These are phyloP conservation scores for Penicillium sp. DNA, from an alignment of 2,329 filamentous ascomycete species.

Conservation along the genomic window DNA sequence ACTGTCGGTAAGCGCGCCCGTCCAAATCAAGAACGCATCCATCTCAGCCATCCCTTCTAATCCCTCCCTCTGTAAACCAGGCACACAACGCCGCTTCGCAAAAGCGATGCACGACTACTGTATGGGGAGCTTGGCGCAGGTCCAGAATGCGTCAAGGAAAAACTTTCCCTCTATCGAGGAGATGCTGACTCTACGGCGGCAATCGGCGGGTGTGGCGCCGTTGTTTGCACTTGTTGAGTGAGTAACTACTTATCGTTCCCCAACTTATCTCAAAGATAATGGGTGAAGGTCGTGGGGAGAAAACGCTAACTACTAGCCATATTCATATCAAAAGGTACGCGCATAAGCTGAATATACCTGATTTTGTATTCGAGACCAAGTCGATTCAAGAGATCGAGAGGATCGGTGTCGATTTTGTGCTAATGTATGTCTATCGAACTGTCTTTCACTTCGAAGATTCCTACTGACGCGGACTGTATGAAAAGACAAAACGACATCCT, in stretches of 20 bases:
- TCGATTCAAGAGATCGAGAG: constrained; percentile 27
- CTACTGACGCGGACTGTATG: not conserved
- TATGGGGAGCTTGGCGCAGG: constrained; percentile 24
- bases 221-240: constrained; percentile 32
- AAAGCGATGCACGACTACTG: constrained; percentile 25
- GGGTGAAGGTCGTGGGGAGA: not conserved
- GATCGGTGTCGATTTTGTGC: constrained; percentile 25
- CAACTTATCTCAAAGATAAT: not conserved
- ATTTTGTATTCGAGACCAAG: constrained; percentile 24
- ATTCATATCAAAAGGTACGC: constrained; percentile 19
- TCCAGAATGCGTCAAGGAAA: constrained; percentile 19
- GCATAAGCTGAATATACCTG: constrained; percentile 25
- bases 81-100: constrained; percentile 21
- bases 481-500: constrained; percentile 32
- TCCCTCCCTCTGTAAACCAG: not conserved
- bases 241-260: not conserved
- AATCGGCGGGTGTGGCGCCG: constrained; percentile 27
- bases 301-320: too few species aligned
- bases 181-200: constrained; percentile 24
- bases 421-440: constrained; percentile 19
- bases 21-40: not conserved
- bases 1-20: constrained; percentile 15
- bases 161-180: constrained; percentile 22
- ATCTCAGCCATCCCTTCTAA: not conserved
- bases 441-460: not conserved